A percentile compares a stretch with the other conserved stretches of the same genome.
These are phyloP conservation scores for Angomonas ambiguus DNA, from an alignment of 208 protist genomes.

Conservation along the genomic window DNA sequence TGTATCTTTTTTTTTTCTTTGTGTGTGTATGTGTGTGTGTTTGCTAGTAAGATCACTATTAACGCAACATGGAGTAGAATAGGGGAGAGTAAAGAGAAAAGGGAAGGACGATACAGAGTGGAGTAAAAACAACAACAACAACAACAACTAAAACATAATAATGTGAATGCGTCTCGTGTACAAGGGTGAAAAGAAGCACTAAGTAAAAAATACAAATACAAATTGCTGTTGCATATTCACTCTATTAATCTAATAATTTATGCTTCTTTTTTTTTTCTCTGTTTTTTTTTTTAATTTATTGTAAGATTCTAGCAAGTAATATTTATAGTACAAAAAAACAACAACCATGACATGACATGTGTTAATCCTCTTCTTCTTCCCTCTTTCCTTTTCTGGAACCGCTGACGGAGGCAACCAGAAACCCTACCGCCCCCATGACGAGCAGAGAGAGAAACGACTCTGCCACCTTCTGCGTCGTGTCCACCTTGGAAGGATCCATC, in stretches of 20 bases:
- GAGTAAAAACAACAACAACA: neutral
- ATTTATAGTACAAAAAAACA: constrained; percentile 8
- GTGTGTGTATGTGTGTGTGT: neutral
- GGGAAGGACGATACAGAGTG: neutral
- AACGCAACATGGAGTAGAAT: neutral
- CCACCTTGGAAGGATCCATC: constrained; percentile 4
- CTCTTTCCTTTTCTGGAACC: constrained; percentile 12
- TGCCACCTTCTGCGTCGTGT: constrained; percentile 16
- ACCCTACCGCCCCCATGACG: constrained; percentile 20
- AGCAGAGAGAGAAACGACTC: constrained; percentile 26
- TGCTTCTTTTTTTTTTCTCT: constrained; percentile 1
- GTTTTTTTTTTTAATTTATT: constrained; percentile 9
- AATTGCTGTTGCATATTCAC: too few species aligned
- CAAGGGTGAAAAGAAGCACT: neutral
- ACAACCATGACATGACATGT: neutral
- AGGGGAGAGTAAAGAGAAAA: neutral
- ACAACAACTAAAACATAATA: neutral
- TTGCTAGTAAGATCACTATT: neutral
- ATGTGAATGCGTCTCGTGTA: neutral
- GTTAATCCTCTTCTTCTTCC: constrained; percentile 9
- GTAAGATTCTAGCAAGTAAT: neutral
- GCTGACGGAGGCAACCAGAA: constrained; percentile 32
- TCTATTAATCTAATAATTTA: neutral
- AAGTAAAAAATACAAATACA: neutral
- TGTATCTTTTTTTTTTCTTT: constrained; percentile 8